Base-by-base conservation (phyloP, 163 green algal species). In the Picocystis sp. region DNA sequence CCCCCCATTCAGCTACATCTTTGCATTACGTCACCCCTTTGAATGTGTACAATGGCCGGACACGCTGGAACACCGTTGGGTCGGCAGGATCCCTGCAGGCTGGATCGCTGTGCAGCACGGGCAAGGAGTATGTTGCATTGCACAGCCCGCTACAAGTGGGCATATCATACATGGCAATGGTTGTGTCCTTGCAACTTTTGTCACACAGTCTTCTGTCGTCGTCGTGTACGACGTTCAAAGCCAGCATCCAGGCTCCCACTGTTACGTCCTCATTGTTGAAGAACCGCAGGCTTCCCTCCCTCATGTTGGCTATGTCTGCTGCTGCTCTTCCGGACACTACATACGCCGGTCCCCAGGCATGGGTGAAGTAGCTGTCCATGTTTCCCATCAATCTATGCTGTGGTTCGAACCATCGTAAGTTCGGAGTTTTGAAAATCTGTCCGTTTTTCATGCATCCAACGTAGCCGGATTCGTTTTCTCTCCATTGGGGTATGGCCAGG, bases 201-300 rank as follows among this genome's bases (percentile, higher is more conserved):
- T 50, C 25, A 34, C 72, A 80, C 57, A 85, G 47, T 2, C 77
- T 61, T 11, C 77, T 64, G 48, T 85, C 77, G 51, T 83, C 77
- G 23, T 67, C 66, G 46, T 80, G 67, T 11, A 63, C 75, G 11
- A 71, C 55, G 50, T 83, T 77, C 22, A 83, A 63, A 1, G 75
- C 71, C 33, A 85, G 61, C 70, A 85, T 74, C 77, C 77, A 85
- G 22, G 15, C 17, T 12, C 75, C 77, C 8, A 85, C 22, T 2
- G 75, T 81, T 0, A 73, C 65, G 46, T 85, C 77, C 74, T 84
- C 76, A 50, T 84, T 84, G 46, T 58, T 68, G 55, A 85, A 72
- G 35, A 64, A 72, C 47, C 76, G 68, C 46, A 84, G 55, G 19
- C 17, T 33, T 5, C 52, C 46, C 11, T 56, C 19, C 3, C 46